Evolutionary conservation across 805 yeast genomes (phyloP).

Genomic region (Lachancea sp.): DNA sequence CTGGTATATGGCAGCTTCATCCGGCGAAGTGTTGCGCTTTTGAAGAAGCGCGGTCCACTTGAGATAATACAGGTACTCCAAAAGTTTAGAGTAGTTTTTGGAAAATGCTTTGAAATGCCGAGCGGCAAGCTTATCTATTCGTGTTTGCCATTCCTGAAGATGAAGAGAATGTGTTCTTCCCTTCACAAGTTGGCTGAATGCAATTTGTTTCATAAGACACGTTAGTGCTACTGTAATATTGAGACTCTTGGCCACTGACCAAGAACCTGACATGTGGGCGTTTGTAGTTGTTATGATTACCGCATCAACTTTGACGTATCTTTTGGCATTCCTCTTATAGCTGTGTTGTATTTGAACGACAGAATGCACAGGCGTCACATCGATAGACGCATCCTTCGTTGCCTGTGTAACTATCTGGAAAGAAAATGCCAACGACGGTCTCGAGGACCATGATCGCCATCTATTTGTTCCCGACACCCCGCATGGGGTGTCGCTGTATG

Average conservation of each 20-base stretch:
- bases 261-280: not conserved
- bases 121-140: conserved; percentile 10
- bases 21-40: conserved; percentile 18
- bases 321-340: conserved; percentile 2
- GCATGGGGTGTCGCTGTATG: conserved; percentile 14
- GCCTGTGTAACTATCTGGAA: conserved; percentile 10
- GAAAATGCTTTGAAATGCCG: conserved; percentile 1
- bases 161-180: conserved; percentile 5
- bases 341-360: conserved; percentile 11
- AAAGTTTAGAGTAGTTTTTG: conserved; percentile 1
- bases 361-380: conserved; percentile 9
- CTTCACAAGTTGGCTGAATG: conserved; percentile 7
- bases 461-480: conserved; percentile 13
- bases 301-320: conserved; percentile 8
- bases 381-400: conserved; percentile 11
- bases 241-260: conserved; percentile 6
- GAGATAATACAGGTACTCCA: conserved; percentile 12
- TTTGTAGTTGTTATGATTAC: conserved; percentile 11
- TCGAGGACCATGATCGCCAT: conserved; percentile 6
- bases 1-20: conserved; percentile 15
- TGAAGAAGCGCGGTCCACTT: conserved; percentile 14
- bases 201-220: conserved; percentile 13
- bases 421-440: conserved; percentile 10
- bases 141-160: conserved; percentile 6
- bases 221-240: conserved; percentile 5